Base-by-base conservation (phyloP, 1,139 yeast genomes). In the Hyphopichia burtonii region DNA sequence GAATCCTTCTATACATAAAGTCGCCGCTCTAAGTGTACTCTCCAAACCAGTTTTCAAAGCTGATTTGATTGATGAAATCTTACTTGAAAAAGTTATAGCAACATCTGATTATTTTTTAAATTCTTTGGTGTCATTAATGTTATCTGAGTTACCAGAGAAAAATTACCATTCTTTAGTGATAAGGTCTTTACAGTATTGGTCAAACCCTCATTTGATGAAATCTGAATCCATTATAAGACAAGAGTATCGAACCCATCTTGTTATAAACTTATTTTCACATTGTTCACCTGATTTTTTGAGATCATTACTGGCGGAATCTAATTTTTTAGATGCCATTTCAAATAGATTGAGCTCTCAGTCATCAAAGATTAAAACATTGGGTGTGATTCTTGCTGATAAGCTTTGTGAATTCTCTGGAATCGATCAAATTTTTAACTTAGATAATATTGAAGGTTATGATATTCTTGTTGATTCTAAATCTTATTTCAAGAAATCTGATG, bases 341-440 rank as follows among this genome's bases (percentile, higher is more conserved):
- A 68, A 63, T 41, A 58, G 79, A 23, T 62, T 79, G n/a, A 63
- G 60, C 38, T 70, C 82, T 0, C 60, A 62, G 39, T 72, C 80
- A 0, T 59, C 64, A 30, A 55, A 59, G 28, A 69, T 74, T 3
- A 67, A 78, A 39, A 47, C 63, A 1, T 58, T 76, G 39, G 83
- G 78, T 0, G 68, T 76, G 14, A 52, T 71, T 2, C 52, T 78
- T 32, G 80, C 82, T 0, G 78, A 78, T 49, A 60, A 62, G 40
- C 50, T 74, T 2, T 74, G 80, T 46, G 63, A 57, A 18, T 45
- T 61, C 22, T 61, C 67, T 9, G 60, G 58, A 0, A 60, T 57
- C 36, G 63, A 52, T 20, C 58, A 48, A 35, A 71, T 74, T 2
- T 79, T 79, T 53, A 66, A 65, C n/a, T 51, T 65, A n/a, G 53